These are phyloP conservation scores for Medicago arabica DNA, from an alignment of 306 rosid species.

Conservation along the genomic window DNA sequence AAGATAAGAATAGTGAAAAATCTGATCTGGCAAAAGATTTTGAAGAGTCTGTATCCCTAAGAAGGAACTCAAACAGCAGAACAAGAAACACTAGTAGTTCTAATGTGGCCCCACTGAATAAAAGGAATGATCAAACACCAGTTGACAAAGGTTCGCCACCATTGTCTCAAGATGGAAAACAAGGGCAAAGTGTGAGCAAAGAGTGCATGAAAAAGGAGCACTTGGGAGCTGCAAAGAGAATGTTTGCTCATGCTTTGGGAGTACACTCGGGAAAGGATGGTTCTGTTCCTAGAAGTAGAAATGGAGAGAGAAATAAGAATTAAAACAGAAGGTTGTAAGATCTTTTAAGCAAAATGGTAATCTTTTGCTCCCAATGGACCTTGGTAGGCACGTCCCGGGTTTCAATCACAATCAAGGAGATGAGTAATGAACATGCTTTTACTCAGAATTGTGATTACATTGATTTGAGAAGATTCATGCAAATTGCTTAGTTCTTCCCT, in stretches of 20 bases:
- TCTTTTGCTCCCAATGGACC: constrained; percentile 37
- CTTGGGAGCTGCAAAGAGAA: constrained; percentile 92
- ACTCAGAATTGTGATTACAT: constrained; percentile 24
- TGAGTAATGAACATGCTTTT: constrained; percentile 38
- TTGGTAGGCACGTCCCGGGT: constrained; percentile 30
- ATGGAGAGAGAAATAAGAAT: constrained; percentile 53
- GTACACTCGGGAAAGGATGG: constrained; percentile 66
- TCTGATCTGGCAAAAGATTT: constrained; percentile 39
- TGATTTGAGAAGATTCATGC: constrained; percentile 38
- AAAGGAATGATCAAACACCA: constrained; percentile 50
- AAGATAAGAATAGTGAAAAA: constrained; percentile 43
- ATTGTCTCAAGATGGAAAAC: constrained; percentile 51
- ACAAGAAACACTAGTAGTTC: constrained; percentile 44
- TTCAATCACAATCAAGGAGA: constrained; percentile 41
- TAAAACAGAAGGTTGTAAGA: constrained; percentile 38
- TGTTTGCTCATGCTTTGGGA: constrained; percentile 95
- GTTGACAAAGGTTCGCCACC: constrained; percentile 41
- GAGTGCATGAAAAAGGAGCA: constrained; percentile 77
- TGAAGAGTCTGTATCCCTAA: constrained; percentile 43
- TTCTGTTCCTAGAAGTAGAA: constrained; percentile 52
- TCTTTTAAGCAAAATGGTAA: constrained; percentile 35
- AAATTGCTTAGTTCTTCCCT: constrained; percentile 36
- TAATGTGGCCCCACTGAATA: constrained; percentile 39
- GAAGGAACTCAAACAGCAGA: constrained; percentile 41
- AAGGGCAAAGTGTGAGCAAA: constrained; percentile 48